Evolutionary conservation across 2,329 filamentous ascomycete genomes (phyloP), one percentile per base, ranked within the genome.

Genomic region (Orbilia ellipsospora): DNA sequence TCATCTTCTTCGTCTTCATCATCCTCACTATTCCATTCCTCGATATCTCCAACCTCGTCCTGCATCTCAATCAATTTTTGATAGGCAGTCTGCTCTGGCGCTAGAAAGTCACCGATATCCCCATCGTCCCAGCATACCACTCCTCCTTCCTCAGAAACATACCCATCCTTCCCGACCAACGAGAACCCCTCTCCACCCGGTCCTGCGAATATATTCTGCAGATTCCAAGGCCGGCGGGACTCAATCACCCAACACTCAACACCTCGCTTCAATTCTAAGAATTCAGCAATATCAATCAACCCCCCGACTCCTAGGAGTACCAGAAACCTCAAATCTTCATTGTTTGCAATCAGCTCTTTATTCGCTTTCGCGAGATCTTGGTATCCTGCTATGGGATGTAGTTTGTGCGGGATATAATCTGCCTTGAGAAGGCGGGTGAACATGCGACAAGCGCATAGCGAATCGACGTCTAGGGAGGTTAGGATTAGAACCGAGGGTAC

Each of bases 331-430:
- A 80, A 68, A 52, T 79, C 78, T 15, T 79, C 78, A 52, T 80
- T 79, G n/a, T 70, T 78, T 16, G 68, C 70, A 26, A 80, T 65
- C 15, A 79, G 74, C 2, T 77, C 77, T 36, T 74, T 67, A 40
- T 80, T 80, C 13, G 79, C 72, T 79, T 89, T 90, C 80, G 92
- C 87, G 55, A 99, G 88, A 82, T 98, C 95, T 78, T 89, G 90
- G 88, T 97, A 98, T 66, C 95, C 95, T 18, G 92, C 89, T 65
- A 99, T 90, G 0, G 95, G 95, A 80, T 97, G 92, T 80, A 98
- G 97, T 83, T 97, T 98, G 85, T 98, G 94, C 13, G 91, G 92
- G 79, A 99, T 96, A 81, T 96, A 98, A 85, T 99, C 95, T 86
- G 94, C 91, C 84, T 96, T 97, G 75, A 99, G 86, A n/a, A 99